phyloP scores from a whole-genome alignment of 192 early-diverging fungal species.

The Coemansia sp. region DNA sequence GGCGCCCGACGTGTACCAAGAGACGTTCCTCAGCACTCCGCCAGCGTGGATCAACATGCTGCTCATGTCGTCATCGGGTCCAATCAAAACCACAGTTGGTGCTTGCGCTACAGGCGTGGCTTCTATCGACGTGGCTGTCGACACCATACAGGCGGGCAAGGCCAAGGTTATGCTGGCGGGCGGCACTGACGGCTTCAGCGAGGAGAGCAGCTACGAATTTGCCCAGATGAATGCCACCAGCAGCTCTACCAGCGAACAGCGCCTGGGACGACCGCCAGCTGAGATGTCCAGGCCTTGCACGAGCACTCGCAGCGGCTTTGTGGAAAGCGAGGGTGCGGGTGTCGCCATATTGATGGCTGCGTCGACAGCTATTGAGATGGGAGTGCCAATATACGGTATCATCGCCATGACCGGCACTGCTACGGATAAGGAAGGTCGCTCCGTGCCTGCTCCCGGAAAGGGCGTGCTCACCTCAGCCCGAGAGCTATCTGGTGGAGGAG shows the following conservation, averaged over 20 bases:
- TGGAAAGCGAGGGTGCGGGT: conserved; percentile 93
- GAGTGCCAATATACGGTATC: conserved; percentile 90
- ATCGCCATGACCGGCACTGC: conserved; percentile 86
- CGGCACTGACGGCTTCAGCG: conserved; percentile 91
- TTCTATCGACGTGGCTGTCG: conserved; percentile 90
- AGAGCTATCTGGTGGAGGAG: conserved; percentile 49
- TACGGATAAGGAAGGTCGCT: conserved; percentile 91
- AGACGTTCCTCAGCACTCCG: conserved; percentile 70
- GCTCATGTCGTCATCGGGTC: conserved; percentile 90
- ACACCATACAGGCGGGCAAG: conserved; percentile 86
- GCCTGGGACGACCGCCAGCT: conserved; percentile 75
- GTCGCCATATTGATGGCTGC: conserved; percentile 90
- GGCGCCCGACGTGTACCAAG: conserved; percentile 91
- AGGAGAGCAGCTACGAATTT: conserved; percentile 94
- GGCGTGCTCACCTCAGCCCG: conserved; percentile 91
- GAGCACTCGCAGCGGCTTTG: conserved; percentile 86
- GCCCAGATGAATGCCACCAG: conserved; percentile 98
- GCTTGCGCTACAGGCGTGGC: conserved; percentile 92
- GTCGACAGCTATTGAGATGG: conserved; percentile 83
- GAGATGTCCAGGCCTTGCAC: conserved; percentile 94
- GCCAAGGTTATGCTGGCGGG: conserved; percentile 93
- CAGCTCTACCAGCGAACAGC: conserved; percentile 79
- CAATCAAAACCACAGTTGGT: conserved; percentile 77
- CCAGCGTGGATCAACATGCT: conserved; percentile 97
- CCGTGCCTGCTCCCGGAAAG: conserved; percentile 92